Percentiles rank a stretch among this genome's conserved stretches.
phyloP scores from a whole-genome alignment of 441 rosid species.

The Mallotus japonicus region DNA sequence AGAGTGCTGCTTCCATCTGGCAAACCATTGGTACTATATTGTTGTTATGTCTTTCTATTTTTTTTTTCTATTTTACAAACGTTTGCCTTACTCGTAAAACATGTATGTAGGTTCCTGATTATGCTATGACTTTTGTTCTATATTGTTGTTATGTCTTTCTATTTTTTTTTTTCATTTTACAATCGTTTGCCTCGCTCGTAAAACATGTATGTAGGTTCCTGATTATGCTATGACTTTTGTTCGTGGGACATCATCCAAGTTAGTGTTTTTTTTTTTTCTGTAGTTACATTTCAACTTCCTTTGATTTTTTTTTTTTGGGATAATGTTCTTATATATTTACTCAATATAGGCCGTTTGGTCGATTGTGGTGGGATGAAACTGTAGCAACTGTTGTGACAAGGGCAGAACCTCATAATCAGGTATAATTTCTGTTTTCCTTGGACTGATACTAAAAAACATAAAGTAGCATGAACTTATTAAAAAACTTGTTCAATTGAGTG shows the following conservation, averaged over 20 bases:
- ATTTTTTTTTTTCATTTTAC: neutral
- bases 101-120: constrained; percentile 12
- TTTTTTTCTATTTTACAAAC: neutral
- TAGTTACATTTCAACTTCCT: neutral
- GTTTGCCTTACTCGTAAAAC: neutral
- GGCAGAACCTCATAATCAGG: constrained; percentile 27
- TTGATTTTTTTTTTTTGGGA: neutral
- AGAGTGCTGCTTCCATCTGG: constrained; percentile 21
- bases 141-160: neutral
- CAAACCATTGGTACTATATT: constrained; percentile 10
- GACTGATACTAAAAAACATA: neutral
- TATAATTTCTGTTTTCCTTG: neutral
- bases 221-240: constrained; percentile 19
- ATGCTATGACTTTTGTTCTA: constrained; percentile 14
- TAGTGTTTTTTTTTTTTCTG: neutral
- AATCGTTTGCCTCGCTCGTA: neutral
- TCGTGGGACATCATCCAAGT: constrained; percentile 12
- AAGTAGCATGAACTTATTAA: neutral
- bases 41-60: neutral
- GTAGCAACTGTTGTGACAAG: constrained; percentile 22
- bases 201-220: constrained; percentile 7
- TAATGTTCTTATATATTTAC: neutral
- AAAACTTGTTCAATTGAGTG: neutral
- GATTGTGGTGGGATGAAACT: constrained; percentile 21
- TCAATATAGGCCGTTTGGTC: constrained; percentile 20